phyloP scores from a whole-genome alignment of 352 stramenopile species.

The Globisporangium irregulare region DNA sequence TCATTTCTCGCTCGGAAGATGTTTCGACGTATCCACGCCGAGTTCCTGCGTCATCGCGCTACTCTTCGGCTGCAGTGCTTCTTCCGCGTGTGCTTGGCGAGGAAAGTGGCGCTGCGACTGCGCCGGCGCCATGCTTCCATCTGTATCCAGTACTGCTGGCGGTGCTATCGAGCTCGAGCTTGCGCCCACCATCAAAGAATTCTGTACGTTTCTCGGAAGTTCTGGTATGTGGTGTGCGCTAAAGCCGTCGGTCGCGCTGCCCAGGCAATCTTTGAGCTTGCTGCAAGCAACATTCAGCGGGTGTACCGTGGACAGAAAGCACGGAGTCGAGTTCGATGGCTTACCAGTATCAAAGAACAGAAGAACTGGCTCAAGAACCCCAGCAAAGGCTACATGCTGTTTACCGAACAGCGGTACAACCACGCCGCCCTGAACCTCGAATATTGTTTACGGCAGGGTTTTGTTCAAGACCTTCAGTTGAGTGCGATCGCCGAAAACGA shows the following conservation, averaged over 20 bases:
- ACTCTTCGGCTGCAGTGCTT: conserved; percentile 38
- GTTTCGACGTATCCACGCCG: conserved; percentile 22
- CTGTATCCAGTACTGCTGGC: conserved; percentile 50
- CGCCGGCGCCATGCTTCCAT: conserved; percentile 27
- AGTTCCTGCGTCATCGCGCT: conserved; percentile 21
- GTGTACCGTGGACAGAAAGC: conserved; percentile 39
- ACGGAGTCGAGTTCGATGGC: conserved; percentile 30
- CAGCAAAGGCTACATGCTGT: conserved; percentile 43
- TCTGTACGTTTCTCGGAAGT: conserved; percentile 11
- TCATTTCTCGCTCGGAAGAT: conserved; percentile 25
- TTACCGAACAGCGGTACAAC: conserved; percentile 31
- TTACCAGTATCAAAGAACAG: conserved; percentile 33
- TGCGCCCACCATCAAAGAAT: conserved; percentile 24
- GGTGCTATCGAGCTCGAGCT: conserved; percentile 28
- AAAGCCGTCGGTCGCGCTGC: conserved; percentile 23
- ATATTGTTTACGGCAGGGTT: conserved; percentile 42
- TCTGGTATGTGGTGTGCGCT: conserved; percentile 20
- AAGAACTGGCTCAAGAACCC: conserved; percentile 49
- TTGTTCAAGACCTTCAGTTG: conserved; percentile 17
- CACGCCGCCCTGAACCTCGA: conserved; percentile 51
- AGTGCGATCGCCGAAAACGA: background rate
- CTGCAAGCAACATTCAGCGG: conserved; percentile 40
- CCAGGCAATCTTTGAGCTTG: conserved; percentile 18
- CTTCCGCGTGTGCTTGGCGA: conserved; percentile 40
- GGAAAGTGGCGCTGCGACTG: conserved; percentile 23